phyloP scores from a whole-genome alignment of 108 stramenopile species.

The Epipyxis sp. region DNA sequence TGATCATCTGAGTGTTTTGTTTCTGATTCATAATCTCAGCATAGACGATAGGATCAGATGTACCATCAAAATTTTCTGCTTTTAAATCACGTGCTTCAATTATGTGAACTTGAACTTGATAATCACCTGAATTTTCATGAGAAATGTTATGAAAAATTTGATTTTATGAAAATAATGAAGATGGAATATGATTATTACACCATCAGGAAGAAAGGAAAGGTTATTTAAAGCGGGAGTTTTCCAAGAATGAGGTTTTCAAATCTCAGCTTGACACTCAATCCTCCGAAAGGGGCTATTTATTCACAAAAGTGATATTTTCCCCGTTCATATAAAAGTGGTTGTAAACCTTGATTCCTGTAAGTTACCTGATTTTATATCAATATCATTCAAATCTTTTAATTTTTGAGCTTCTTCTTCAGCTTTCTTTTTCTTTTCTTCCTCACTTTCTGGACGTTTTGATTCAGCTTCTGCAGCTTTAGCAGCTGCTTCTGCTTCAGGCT shows the following conservation, averaged over 20 bases:
- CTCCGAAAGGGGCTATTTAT: no score
- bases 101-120: constrained; percentile 61
- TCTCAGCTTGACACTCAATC: no score
- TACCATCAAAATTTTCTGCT: constrained; percentile 54
- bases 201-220: no score
- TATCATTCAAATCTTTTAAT: constrained; percentile 26
- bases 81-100: constrained; percentile 62
- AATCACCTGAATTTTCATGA: constrained; percentile 46
- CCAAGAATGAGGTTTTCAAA: no score
- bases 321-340: no score
- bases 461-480: background rate
- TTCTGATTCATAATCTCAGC: constrained; percentile 45
- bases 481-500: no score
- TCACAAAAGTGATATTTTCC: no score
- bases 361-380: constrained; percentile 33
- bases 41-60: constrained; percentile 53
- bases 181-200: constrained; percentile 11
- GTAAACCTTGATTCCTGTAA: background rate
- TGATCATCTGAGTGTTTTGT: constrained; percentile 42
- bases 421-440: constrained; percentile 26
- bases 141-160: no score
- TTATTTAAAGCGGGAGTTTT: no score
- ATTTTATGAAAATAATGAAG: no score
- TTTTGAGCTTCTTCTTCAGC: constrained; percentile 27
- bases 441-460: constrained; percentile 9